Evolutionary conservation across 2,329 filamentous ascomycete genomes (phyloP), one percentile per base, ranked within the genome.

Genomic region (Xylaria sp.): DNA sequence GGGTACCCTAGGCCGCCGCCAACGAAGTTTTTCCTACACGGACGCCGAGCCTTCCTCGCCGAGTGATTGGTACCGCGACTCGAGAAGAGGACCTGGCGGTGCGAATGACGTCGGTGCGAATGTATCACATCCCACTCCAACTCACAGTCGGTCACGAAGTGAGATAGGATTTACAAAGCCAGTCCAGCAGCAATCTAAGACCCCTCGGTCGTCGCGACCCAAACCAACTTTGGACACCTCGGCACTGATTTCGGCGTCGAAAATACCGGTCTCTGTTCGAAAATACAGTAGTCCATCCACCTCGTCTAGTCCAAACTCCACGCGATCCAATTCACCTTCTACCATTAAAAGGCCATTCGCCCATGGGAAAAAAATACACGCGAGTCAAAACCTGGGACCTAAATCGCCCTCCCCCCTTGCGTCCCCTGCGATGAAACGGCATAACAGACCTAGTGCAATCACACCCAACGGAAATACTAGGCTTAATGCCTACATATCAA

Each of bases 401-500:
- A 86, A 85, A 74, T 84, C 83, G 24, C 81, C 85, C 3, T 83
- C 80, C 75, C 81, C 67, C 69, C 69, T 70, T 60, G 69, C 72
- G 68, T 68, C 70, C 65, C 69, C 73, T 69, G 60, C 76, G 66
- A 71, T 82, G 79, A 77, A 85, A 81, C 74, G 76, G 76, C 66
- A 80, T 79, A 67, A 82, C 81, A 61, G 74, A 69, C 76, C 81
- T 73, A 77, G 81, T 72, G 75, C 83, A n/a, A 77, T 80, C 9
- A 83, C 82, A 27, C 78, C 84, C 30, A 86, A 83, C 69, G 87
- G 84, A 74, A 89, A 85, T 73, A 81, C 84, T 53, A 85, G 88
- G 59, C 84, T 96, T 12, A 90, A 91, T 73, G 92, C 92, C 47
- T 93, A 92, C 77, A 92, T 96, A 72, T 87, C 91, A 65, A 84